Percentiles rank a stretch among this genome's conserved stretches.
phyloP scores from a whole-genome alignment of 2,329 filamentous ascomycete genomes.

The Madurella mycetomatis region DNA sequence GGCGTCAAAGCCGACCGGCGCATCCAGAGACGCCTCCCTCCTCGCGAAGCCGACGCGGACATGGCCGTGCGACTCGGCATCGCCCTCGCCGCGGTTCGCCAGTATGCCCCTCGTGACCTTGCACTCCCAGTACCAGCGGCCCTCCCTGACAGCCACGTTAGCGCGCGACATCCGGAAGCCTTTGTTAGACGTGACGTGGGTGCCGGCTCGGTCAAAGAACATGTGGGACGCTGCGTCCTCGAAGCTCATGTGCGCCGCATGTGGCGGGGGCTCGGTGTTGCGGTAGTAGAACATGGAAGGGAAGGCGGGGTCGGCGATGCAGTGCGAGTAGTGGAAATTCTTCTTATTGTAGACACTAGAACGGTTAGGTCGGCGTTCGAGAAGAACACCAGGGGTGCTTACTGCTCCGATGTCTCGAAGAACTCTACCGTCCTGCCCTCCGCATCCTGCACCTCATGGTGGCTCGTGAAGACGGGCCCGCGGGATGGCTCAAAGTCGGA shows the following conservation, averaged over 20 bases:
- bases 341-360: slow-evolving; percentile 62
- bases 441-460: slow-evolving; percentile 49
- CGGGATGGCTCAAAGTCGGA: slow-evolving; percentile 58
- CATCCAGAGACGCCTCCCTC: slow-evolving; percentile 75
- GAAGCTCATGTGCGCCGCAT: slow-evolving; percentile 80
- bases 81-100: slow-evolving; percentile 39
- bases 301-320: slow-evolving; percentile 83
- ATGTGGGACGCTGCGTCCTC: slow-evolving; percentile 87
- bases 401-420: slow-evolving; percentile 62
- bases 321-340: slow-evolving; percentile 83
- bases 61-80: slow-evolving; percentile 50
- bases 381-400: slow-evolving; percentile 29
- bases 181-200: slow-evolving; percentile 81
- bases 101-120: slow-evolving; percentile 76
- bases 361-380: background rate
- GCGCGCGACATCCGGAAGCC: slow-evolving; percentile 88
- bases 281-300: slow-evolving; percentile 85
- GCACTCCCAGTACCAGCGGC: slow-evolving; percentile 91
- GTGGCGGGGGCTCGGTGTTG: slow-evolving; percentile 80
- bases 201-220: slow-evolving; percentile 71
- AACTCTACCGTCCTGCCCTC: slow-evolving; percentile 53
- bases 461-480: slow-evolving; percentile 52
- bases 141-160: slow-evolving; percentile 86
- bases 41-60: slow-evolving; percentile 85
- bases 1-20: slow-evolving; percentile 79